Evolutionary conservation across 1,284 basidiomycete genomes (phyloP).

Genomic region (Vanrija sp.): DNA sequence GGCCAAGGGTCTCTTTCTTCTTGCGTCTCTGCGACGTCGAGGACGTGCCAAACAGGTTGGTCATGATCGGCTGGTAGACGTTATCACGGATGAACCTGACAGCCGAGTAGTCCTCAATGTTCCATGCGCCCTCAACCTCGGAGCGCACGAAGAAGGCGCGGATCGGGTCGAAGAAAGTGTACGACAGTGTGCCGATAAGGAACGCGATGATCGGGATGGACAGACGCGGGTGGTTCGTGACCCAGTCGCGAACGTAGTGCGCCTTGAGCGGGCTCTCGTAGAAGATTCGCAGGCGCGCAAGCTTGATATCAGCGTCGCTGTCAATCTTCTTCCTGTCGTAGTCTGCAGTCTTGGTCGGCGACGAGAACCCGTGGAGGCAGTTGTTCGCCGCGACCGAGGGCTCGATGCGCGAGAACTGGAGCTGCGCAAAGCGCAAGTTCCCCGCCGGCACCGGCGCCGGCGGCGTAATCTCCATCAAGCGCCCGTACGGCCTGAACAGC

Average conservation of each 20-base stretch:
- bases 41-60: neutral
- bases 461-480: conserved; percentile 64
- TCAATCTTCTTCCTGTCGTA: conserved; percentile 29
- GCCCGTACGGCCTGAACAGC: conserved; percentile 66
- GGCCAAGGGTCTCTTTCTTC: conserved; percentile 9
- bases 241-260: conserved; percentile 76
- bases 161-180: conserved; percentile 91
- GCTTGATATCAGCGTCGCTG: conserved; percentile 3
- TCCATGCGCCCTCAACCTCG: conserved; percentile 78
- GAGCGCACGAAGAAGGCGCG: conserved; percentile 78
- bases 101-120: conserved; percentile 52
- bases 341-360: conserved; percentile 47
- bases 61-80: conserved; percentile 2
- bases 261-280: conserved; percentile 73
- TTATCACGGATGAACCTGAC: conserved; percentile 26
- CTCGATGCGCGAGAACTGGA: conserved; percentile 62
- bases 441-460: conserved; percentile 65
- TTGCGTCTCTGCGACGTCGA: neutral
- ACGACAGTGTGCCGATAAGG: conserved; percentile 79
- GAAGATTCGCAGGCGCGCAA: conserved; percentile 61
- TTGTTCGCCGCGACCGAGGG: conserved; percentile 80
- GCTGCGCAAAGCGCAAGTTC: conserved; percentile 60
- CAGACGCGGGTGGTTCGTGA: conserved; percentile 78
- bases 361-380: conserved; percentile 68
- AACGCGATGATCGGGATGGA: conserved; percentile 81